Base-by-base conservation (phyloP, 257 asterid genomes). In the Lantana camara region DNA sequence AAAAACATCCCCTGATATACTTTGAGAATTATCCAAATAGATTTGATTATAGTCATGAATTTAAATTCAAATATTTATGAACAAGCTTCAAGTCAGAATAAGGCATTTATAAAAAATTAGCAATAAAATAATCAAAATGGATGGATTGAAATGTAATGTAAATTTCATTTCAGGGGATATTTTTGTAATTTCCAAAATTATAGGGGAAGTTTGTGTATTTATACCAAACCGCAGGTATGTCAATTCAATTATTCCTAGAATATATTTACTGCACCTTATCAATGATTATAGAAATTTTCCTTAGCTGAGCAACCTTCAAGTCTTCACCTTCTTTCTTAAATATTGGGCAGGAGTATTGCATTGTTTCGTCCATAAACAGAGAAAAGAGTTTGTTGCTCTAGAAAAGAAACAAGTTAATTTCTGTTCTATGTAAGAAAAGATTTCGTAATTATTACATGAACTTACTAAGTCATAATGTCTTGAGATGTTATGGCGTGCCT, bases 371-470 rank as follows among this genome's bases (percentile, higher is more conserved):
- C 79, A 90, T 24, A 38, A 82, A 82, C 50, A 79, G 77, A 21
- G 85, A 79, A 66, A 92, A 92, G 29, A 89, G 85, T 73, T 89
- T 85, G 52, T 92, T 92, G 79, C 98, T 92, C 99, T 94, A 95
- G 45, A 49, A 75, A 70, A 60, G n/a, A 46, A 46, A 58, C 38
- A 41, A 37, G 21, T 35, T 9, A 35, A 5, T 40, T 29, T 29
- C 34, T 21, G 21, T 20, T 15, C n/a, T 2, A 68, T 70, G 62
- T 71, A 12, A 44, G 3, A 47, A 17, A 47, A 44, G 10, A 1
- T 7, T 47, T 2, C 8, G 7, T 2, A 2, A 16, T 42, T 11
- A 42, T 42, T 14, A 1, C 7, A 4, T 12, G 50, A 35, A 67
- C 77, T 73, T 79, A 89, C 98, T n/a, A 89, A 81, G 69, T 92